phyloP scores from a whole-genome alignment of 148 eudicot species.

The Linanthus parryae region DNA sequence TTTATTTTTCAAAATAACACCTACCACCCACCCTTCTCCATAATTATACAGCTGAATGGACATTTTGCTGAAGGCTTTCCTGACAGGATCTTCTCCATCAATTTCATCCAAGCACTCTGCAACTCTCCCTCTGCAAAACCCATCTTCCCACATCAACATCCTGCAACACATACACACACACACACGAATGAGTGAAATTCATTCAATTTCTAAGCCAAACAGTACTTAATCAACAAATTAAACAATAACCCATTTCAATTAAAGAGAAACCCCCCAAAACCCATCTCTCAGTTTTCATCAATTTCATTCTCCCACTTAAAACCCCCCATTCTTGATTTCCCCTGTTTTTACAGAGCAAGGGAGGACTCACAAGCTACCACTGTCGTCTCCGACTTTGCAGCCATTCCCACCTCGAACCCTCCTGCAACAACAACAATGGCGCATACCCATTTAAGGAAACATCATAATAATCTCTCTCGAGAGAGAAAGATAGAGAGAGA shows the following conservation, averaged over 20 bases:
- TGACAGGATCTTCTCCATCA: conserved; percentile 81
- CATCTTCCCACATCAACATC: conserved; percentile 99
- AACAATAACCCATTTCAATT: not conserved
- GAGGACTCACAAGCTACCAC: conserved; percentile 87
- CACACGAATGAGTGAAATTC: not conserved
- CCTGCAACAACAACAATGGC: conserved; percentile 46
- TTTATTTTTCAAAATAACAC: conserved; percentile 47
- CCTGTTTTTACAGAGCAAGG: not conserved
- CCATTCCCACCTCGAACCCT: conserved; percentile 95
- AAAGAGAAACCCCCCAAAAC: not conserved
- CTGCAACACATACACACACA: conserved; percentile 25
- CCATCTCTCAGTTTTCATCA: not conserved
- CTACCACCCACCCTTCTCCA: conserved; percentile 99
- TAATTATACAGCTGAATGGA: conserved; percentile 97
- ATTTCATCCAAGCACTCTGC: conserved; percentile 74
- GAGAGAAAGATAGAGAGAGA: conserved; percentile 9
- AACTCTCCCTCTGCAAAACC: conserved; percentile 85
- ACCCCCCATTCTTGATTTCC: not conserved
- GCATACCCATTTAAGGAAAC: conserved; percentile 14
- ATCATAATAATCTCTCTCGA: not conserved
- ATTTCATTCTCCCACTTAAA: not conserved
- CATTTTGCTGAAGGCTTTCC: conserved; percentile 98
- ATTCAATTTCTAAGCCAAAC: conserved; percentile 1
- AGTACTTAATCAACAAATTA: not conserved
- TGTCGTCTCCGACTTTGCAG: conserved; percentile 97